These are phyloP conservation scores for Pseudogymnoascus sp. DNA, from an alignment of 2,329 filamentous ascomycete genomes.

Conservation along the genomic window DNA sequence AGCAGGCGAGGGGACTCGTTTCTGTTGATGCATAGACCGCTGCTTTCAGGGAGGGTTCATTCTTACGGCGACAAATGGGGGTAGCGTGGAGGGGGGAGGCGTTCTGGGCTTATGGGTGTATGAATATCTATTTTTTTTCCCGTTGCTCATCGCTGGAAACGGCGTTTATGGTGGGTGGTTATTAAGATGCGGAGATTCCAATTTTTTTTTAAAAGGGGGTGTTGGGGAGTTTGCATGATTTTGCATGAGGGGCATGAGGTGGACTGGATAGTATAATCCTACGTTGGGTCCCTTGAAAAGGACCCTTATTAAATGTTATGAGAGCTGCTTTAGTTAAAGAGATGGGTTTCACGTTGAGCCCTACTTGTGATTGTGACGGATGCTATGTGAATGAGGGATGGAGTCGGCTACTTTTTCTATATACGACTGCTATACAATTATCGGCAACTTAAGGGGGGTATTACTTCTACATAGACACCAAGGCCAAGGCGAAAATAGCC, in stretches of 20 bases:
- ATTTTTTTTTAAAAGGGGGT: slow-evolving; percentile 5
- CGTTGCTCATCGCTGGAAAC: slow-evolving; percentile 4
- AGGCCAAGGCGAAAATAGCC: neutral
- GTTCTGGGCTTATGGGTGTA: slow-evolving; percentile 3
- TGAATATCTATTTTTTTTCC: neutral
- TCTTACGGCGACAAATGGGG: neutral
- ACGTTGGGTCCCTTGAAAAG: neutral
- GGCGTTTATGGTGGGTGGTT: neutral
- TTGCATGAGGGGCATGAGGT: neutral
- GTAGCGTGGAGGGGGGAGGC: neutral
- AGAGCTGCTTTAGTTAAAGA: neutral
- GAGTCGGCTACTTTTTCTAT: neutral
- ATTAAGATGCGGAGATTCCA: neutral
- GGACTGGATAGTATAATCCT: neutral
- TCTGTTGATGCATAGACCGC: neutral
- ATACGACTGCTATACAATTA: neutral
- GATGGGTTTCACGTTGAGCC: neutral
- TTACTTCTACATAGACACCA: neutral
- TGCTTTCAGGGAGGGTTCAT: neutral
- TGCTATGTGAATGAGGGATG: neutral
- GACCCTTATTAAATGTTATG: neutral
- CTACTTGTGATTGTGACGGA: neutral
- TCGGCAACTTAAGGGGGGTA: neutral
- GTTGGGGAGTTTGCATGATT: neutral
- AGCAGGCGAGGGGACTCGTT: slow-evolving; percentile 3